Evolutionary conservation across 106 monocot genomes (phyloP).

Genomic region (Chionographis japonica): DNA sequence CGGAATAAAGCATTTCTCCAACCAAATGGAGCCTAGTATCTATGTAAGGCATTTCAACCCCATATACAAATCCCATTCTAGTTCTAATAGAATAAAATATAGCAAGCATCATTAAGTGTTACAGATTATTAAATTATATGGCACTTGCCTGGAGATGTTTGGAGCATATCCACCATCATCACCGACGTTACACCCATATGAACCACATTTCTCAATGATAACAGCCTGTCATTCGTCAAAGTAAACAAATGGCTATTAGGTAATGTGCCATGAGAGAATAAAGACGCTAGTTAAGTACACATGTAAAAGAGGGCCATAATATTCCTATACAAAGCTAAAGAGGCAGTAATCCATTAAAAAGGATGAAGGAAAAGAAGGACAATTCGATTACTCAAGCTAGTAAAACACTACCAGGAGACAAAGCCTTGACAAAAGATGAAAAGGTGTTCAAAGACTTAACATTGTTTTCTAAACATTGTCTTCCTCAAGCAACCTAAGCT

Average conservation of each 20-base stretch:
- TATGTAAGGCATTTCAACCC: too few relatives aligned
- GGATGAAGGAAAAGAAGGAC: too few relatives aligned
- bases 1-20: too few relatives aligned
- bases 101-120: background rate
- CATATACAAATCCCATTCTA: background rate
- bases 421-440: too few relatives aligned
- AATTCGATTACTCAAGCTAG: too few relatives aligned
- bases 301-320: background rate
- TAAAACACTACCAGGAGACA: too few relatives aligned
- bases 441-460: too few relatives aligned
- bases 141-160: constrained; percentile 67
- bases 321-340: background rate
- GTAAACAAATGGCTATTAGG: background rate
- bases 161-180: constrained; percentile 91
- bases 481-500: too few relatives aligned
- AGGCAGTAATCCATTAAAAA: too few relatives aligned
- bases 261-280: background rate
- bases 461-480: too few relatives aligned
- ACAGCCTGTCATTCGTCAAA: constrained; percentile 37
- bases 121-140: background rate
- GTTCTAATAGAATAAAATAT: background rate
- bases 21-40: too few relatives aligned
- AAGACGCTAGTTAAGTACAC: background rate
- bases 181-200: constrained; percentile 75
- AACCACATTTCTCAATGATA: constrained; percentile 68